phyloP scores from a whole-genome alignment of 2,329 filamentous ascomycete species.

The Talaromyces sp. region DNA sequence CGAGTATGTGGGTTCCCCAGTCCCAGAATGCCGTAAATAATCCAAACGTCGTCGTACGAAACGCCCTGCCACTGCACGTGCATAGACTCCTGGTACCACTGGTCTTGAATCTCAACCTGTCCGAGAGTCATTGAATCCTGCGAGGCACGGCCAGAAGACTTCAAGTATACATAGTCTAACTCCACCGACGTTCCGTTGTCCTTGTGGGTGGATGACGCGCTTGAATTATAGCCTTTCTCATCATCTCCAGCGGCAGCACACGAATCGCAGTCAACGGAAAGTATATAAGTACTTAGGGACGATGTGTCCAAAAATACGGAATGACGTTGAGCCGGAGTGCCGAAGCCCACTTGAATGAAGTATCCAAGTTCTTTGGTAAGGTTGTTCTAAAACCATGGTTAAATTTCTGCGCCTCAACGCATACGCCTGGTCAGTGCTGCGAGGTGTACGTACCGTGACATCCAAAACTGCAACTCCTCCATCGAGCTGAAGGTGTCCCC shows the following conservation, averaged over 20 bases:
- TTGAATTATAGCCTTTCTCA: constrained; percentile 14
- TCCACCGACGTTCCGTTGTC: constrained; percentile 5
- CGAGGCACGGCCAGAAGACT: constrained; percentile 1
- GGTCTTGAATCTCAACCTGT: constrained; percentile 2
- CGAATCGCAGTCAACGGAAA: constrained; percentile 8
- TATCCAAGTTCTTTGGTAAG: constrained; percentile 9
- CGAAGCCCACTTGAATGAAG: constrained; percentile 4
- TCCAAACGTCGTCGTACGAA: constrained; percentile 5
- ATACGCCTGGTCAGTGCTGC: neutral
- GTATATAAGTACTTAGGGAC: constrained; percentile 5
- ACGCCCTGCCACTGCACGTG: neutral
- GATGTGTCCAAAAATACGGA: neutral
- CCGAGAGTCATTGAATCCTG: constrained; percentile 6
- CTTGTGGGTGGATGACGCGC: constrained; percentile 7
- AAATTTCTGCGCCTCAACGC: neutral
- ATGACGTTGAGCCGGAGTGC: constrained; percentile 7
- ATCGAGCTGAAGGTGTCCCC: neutral
- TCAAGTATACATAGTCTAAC: neutral
- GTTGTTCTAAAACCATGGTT: neutral
- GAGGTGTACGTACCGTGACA: neutral
- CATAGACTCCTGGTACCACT: constrained; percentile 10
- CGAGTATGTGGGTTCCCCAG: constrained; percentile 4
- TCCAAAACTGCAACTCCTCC: constrained; percentile 8
- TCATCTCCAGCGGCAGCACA: neutral
- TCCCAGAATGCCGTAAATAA: constrained; percentile 10